phyloP scores from a whole-genome alignment of 2,329 filamentous ascomycete species.

The Trematosphaeria pertusa region DNA sequence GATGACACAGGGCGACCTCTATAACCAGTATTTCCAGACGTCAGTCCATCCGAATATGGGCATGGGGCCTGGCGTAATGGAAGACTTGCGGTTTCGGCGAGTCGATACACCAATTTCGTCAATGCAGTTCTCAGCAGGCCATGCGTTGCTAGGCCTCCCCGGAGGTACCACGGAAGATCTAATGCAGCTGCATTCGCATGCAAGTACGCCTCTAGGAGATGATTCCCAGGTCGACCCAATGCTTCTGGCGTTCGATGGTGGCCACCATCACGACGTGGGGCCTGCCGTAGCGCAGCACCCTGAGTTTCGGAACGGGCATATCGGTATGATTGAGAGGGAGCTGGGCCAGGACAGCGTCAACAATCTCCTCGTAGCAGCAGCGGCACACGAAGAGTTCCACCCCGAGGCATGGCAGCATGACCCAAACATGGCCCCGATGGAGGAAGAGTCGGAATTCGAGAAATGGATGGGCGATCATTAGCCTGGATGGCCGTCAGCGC shows the following conservation, averaged over 20 bases:
- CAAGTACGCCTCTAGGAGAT: conserved; percentile 38
- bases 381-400: conserved; percentile 33
- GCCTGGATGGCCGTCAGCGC: not conserved
- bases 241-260: conserved; percentile 46
- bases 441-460: conserved; percentile 55
- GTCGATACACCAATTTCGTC: conserved; percentile 38
- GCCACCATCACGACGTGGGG: conserved; percentile 28
- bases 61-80: conserved; percentile 30
- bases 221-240: conserved; percentile 51
- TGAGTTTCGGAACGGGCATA: conserved; percentile 40
- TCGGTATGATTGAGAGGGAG: conserved; percentile 37
- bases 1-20: conserved; percentile 52
- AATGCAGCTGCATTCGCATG: conserved; percentile 39
- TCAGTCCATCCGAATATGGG: conserved; percentile 51
- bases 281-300: conserved; percentile 28
- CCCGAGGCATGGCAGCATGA: conserved; percentile 47
- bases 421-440: conserved; percentile 43
- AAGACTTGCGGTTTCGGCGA: conserved; percentile 53
- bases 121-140: conserved; percentile 40
- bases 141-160: conserved; percentile 46
- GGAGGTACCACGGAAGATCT: conserved; percentile 49
- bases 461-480: conserved; percentile 51
- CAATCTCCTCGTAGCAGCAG: conserved; percentile 30
- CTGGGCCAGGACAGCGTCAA: conserved; percentile 37
- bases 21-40: conserved; percentile 61